Evolutionary conservation across 2,329 filamentous ascomycete genomes (phyloP).

Genomic region (Pyrenophora tritici-repentis): DNA sequence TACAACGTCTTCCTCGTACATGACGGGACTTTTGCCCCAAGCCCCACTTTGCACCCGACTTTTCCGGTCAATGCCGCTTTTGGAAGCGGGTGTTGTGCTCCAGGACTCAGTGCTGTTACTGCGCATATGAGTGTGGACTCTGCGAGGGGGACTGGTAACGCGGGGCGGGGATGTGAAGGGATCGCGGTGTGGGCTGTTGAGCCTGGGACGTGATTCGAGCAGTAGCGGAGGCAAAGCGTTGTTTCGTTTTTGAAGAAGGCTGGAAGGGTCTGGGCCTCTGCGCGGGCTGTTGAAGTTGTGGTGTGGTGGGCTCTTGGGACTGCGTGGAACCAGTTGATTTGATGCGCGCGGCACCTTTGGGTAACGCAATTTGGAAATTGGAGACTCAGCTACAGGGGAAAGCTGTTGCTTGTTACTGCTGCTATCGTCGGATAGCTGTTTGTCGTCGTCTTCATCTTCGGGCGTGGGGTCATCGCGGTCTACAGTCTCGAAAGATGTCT

Average conservation of each 20-base stretch:
- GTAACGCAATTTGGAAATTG: constrained; percentile 52
- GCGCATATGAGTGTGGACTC: constrained; percentile 26
- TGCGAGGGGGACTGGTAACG: constrained; percentile 26
- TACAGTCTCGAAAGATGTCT: constrained; percentile 55
- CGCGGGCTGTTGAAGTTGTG: constrained; percentile 17
- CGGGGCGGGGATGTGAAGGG: constrained; percentile 29
- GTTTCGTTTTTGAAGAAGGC: constrained; percentile 21
- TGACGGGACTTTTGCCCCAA: constrained; percentile 34
- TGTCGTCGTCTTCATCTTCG: constrained; percentile 50
- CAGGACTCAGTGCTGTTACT: constrained; percentile 33
- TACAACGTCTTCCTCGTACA: constrained; percentile 32
- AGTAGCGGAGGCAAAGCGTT: constrained; percentile 33
- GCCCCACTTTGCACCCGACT: constrained; percentile 32
- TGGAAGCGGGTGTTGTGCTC: constrained; percentile 23
- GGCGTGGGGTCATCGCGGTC: constrained; percentile 54
- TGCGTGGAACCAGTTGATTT: constrained; percentile 53
- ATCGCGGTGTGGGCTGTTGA: constrained; percentile 21
- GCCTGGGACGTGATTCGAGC: constrained; percentile 38
- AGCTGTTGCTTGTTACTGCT: constrained; percentile 30
- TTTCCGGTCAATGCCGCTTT: constrained; percentile 22
- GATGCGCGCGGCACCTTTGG: constrained; percentile 55
- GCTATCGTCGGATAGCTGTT: constrained; percentile 31
- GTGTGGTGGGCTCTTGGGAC: constrained; percentile 25
- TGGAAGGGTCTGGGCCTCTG: constrained; percentile 11
- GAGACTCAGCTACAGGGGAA: constrained; percentile 51